phyloP scores from a whole-genome alignment of 345 rosid species.

The Populus davidiana region DNA sequence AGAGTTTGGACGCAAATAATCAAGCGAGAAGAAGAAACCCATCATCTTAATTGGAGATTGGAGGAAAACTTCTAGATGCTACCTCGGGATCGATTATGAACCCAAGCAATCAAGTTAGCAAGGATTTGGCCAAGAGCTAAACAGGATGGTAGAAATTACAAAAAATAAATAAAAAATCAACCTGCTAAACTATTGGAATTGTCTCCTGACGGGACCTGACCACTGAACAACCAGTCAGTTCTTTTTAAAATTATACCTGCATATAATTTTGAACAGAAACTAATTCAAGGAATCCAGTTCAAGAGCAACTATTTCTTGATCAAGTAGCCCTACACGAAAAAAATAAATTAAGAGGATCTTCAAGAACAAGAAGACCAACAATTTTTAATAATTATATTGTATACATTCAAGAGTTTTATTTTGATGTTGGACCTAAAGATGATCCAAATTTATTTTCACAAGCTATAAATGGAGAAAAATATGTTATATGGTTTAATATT shows the following conservation, averaged over 20 bases:
- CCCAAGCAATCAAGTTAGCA: background rate
- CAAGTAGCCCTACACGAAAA: too few relatives aligned
- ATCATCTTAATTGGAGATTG: background rate
- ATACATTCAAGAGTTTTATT: too few relatives aligned
- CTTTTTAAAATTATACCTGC: constrained; percentile 66
- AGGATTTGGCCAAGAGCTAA: background rate
- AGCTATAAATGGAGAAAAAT: too few relatives aligned
- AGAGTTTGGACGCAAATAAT: background rate
- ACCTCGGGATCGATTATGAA: background rate
- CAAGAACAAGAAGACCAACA: too few relatives aligned
- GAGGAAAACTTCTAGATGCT: background rate
- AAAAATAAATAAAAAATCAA: constrained; percentile 9
- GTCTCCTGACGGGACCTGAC: constrained; percentile 99
- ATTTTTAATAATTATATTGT: too few relatives aligned
- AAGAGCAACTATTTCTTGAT: too few relatives aligned
- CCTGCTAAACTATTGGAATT: constrained; percentile 98
- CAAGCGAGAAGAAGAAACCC: background rate
- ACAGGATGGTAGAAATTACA: background rate
- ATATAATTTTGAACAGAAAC: background rate
- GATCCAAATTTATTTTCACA: too few relatives aligned
- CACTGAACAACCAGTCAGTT: constrained; percentile 79
- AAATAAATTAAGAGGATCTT: too few relatives aligned
- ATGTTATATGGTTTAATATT: too few relatives aligned
- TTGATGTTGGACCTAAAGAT: too few relatives aligned
- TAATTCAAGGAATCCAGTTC: too few relatives aligned